Evolutionary conservation across 169 alveolate species (phyloP).

Genomic region (Plasmodium berghei): DNA sequence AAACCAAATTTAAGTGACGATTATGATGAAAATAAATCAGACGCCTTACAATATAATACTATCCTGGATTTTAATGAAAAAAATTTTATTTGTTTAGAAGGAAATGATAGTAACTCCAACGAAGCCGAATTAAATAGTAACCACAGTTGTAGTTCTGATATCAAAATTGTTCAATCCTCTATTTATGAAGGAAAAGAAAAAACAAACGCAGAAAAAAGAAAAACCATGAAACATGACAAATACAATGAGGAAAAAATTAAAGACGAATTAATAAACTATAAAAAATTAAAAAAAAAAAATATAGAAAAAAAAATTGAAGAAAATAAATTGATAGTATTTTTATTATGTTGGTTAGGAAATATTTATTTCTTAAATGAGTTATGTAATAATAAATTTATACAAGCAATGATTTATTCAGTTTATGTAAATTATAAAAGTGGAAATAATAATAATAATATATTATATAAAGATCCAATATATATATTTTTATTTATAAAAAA

Average conservation of each 20-base stretch:
- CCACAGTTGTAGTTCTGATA: neutral
- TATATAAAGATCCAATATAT: conserved; percentile 64
- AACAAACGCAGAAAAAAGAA: neutral
- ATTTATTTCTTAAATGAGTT: conserved; percentile 31
- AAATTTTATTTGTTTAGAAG: conserved; percentile 38
- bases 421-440: conserved; percentile 49
- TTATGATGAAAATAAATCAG: conserved; percentile 8
- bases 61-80: conserved; percentile 4
- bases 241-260: neutral
- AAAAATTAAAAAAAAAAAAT: conserved; percentile 14
- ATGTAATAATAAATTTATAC: conserved; percentile 45
- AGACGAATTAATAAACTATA: conserved; percentile 1
- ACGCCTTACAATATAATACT: neutral
- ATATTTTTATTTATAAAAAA: conserved; percentile 51
- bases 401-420: conserved; percentile 53
- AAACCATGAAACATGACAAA: neutral
- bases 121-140: conserved; percentile 19
- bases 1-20: neutral
- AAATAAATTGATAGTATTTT: conserved; percentile 22
- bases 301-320: conserved; percentile 55
- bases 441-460: neutral
- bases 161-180: neutral
- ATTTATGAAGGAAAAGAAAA: neutral
- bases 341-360: conserved; percentile 64
- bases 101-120: neutral